These are phyloP conservation scores for Clavulina sp. DNA, from an alignment of 768 basidiomycete species.

Conservation along the genomic window DNA sequence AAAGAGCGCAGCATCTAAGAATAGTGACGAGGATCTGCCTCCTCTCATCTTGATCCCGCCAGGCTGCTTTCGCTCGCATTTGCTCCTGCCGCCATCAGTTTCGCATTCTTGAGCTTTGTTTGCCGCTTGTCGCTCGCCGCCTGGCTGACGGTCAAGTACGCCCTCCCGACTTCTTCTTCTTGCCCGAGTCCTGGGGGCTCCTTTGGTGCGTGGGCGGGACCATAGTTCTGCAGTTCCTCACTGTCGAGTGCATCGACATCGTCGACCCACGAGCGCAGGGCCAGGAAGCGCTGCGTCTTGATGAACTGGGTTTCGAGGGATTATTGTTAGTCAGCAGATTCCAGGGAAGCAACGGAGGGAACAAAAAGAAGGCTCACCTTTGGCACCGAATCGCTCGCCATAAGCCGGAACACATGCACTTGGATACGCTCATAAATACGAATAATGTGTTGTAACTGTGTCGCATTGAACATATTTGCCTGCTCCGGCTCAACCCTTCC, in stretches of 20 bases:
- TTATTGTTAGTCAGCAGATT: slow-evolving; percentile 6
- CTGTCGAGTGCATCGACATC: slow-evolving; percentile 44
- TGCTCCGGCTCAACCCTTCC: slow-evolving; percentile 71
- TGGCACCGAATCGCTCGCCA: slow-evolving; percentile 98
- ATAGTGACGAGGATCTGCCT: not conserved
- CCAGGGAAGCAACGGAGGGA: not conserved
- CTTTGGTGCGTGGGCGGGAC: slow-evolving; percentile 29
- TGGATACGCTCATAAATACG: slow-evolving; percentile 91
- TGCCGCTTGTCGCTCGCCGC: slow-evolving; percentile 40
- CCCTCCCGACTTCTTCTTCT: slow-evolving; percentile 57
- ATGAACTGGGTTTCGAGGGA: slow-evolving; percentile 50
- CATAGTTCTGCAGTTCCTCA: slow-evolving; percentile 38
- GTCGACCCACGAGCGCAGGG: slow-evolving; percentile 61
- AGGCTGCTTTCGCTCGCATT: not conserved
- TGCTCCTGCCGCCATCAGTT: not conserved
- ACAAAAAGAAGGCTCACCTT: slow-evolving; percentile 49
- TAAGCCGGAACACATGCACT: slow-evolving; percentile 86
- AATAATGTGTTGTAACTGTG: slow-evolving; percentile 87
- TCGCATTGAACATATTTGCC: slow-evolving; percentile 75
- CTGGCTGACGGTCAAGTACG: slow-evolving; percentile 74
- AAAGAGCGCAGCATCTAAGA: not conserved
- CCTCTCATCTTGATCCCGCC: not conserved
- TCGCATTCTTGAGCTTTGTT: not conserved
- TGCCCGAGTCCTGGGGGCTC: slow-evolving; percentile 52
- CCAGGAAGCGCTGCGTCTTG: slow-evolving; percentile 67